phyloP scores from a whole-genome alignment of 306 rosid genomes.

The Prunus fruticosa region DNA sequence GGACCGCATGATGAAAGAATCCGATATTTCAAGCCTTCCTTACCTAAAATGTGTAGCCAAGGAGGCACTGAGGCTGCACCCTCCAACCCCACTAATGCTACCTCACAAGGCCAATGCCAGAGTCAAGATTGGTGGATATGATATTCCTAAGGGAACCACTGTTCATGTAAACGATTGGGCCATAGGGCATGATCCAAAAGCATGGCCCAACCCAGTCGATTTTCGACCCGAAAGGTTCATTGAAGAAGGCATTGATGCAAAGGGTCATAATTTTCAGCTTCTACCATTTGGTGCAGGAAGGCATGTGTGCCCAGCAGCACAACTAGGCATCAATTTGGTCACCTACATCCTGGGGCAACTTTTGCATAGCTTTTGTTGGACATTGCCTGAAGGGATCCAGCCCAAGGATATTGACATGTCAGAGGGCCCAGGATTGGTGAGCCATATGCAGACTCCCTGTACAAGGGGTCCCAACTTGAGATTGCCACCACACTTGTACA shows the following conservation, averaged over 20 bases:
- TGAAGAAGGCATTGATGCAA: constrained; percentile 79
- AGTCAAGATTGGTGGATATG: constrained; percentile 78
- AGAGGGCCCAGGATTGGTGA: constrained; percentile 68
- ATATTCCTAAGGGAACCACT: constrained; percentile 70
- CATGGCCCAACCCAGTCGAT: constrained; percentile 56
- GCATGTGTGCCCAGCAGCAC: constrained; percentile 77
- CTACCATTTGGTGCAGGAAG: constrained; percentile 89
- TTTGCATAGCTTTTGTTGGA: constrained; percentile 72
- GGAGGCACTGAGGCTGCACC: constrained; percentile 77
- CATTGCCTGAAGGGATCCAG: constrained; percentile 43
- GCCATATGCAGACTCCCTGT: constrained; percentile 69
- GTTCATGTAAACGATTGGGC: constrained; percentile 92
- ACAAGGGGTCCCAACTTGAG: constrained; percentile 56
- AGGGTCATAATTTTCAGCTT: constrained; percentile 66
- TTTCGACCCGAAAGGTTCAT: constrained; percentile 75
- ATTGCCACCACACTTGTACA: constrained; percentile 59
- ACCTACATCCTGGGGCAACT: constrained; percentile 71
- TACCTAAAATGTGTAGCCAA: constrained; percentile 69
- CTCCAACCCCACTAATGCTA: constrained; percentile 92
- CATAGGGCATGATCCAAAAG: constrained; percentile 58
- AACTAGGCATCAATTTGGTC: constrained; percentile 67
- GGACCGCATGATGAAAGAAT: constrained; percentile 54
- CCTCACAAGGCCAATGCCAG: constrained; percentile 70
- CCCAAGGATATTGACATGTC: constrained; percentile 64
- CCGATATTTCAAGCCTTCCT: constrained; percentile 60